phyloP scores from a whole-genome alignment of 108 stramenopile genomes.

The Skeletonema marinoi region DNA sequence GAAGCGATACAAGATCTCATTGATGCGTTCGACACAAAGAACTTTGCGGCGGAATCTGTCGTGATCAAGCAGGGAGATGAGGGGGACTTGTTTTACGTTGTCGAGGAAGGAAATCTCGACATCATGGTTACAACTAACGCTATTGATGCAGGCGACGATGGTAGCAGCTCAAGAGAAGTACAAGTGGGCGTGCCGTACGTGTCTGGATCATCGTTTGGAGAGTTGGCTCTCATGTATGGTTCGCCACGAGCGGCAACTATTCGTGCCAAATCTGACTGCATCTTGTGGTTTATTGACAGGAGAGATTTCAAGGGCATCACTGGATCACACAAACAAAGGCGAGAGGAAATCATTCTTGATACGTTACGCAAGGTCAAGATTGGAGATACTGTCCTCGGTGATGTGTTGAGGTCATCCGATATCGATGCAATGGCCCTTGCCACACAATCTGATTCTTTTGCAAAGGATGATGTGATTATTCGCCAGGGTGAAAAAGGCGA shows the following conservation, averaged over 20 bases:
- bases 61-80: constrained; percentile 84
- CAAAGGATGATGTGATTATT: constrained; percentile 79
- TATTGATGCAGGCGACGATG: constrained; percentile 18
- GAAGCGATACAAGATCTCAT: constrained; percentile 72
- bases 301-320: constrained; percentile 79
- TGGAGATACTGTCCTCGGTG: constrained; percentile 58
- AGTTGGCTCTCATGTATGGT: constrained; percentile 83
- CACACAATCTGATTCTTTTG: constrained; percentile 59
- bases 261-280: constrained; percentile 65
- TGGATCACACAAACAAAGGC: constrained; percentile 67
- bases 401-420: constrained; percentile 63
- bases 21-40: constrained; percentile 70
- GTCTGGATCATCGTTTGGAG: constrained; percentile 75
- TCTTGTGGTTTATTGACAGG: constrained; percentile 89
- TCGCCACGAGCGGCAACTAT: constrained; percentile 93
- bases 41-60: constrained; percentile 41
- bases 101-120: constrained; percentile 62
- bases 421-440: constrained; percentile 75
- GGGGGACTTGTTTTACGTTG: constrained; percentile 83
- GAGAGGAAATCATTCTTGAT: constrained; percentile 67
- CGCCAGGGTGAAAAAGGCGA: constrained; percentile 90
- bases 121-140: constrained; percentile 39
- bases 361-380: constrained; percentile 76
- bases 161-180: constrained; percentile 34
- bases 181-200: constrained; percentile 55